A percentile compares a stretch with the other conserved stretches of the same genome.
Evolutionary conservation across 2,329 filamentous ascomycete genomes (phyloP).

Genomic region (Cytospora paraplurivora): DNA sequence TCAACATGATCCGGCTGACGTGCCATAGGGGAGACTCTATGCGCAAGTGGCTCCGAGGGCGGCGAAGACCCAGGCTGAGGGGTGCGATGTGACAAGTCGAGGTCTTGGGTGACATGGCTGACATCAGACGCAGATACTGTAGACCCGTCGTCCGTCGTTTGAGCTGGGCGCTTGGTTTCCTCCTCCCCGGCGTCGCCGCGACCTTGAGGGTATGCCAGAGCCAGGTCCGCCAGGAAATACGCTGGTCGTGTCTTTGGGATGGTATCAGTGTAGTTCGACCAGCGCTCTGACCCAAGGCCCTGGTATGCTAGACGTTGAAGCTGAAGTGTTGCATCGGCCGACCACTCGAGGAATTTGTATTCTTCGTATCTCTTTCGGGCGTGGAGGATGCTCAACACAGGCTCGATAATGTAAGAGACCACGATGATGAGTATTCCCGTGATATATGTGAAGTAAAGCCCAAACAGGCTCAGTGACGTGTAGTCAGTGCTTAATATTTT

Average conservation of each 20-base stretch:
- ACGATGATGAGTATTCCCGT: slow-evolving; percentile 28
- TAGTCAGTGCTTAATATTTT: slow-evolving; percentile 33
- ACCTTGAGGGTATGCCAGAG: neutral
- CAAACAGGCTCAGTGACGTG: slow-evolving; percentile 35
- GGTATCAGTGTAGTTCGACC: neutral
- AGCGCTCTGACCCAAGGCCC: slow-evolving; percentile 8
- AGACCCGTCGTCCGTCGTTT: neutral
- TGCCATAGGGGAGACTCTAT: no score
- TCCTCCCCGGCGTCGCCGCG: no score
- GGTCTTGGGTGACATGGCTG: neutral
- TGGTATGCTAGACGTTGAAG: slow-evolving; percentile 15
- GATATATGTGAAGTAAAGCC: slow-evolving; percentile 32
- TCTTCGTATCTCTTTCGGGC: slow-evolving; percentile 16
- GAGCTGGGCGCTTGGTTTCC: neutral
- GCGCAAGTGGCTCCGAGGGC: no score
- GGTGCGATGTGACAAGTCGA: no score
- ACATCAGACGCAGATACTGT: neutral
- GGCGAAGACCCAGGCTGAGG: no score
- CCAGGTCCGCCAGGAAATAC: neutral
- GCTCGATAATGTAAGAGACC: slow-evolving; percentile 29
- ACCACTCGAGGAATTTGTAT: slow-evolving; percentile 33
- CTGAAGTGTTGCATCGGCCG: slow-evolving; percentile 1
- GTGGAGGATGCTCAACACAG: slow-evolving; percentile 18
- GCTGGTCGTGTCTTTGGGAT: slow-evolving; percentile 13
- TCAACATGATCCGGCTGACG: no score